Percentiles rank a stretch among this genome's conserved stretches.
Conservation (phyloP, 176 grass and related monocot genomes). For the Dactylis glomerata region DNA sequence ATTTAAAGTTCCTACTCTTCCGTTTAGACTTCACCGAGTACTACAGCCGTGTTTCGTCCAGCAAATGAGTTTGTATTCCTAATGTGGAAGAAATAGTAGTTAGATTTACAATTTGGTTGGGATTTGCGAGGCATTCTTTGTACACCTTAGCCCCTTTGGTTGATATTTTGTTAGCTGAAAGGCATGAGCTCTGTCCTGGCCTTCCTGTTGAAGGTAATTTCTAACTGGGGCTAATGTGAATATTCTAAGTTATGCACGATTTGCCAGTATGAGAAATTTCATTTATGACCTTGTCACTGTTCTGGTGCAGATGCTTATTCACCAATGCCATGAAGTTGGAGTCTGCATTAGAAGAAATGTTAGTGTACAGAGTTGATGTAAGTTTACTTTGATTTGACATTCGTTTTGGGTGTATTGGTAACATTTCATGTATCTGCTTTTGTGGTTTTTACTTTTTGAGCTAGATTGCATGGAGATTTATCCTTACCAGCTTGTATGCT, state of each 20-base stretch:
- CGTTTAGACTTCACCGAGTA: constrained; percentile 94
- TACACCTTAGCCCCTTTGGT: constrained; percentile 19
- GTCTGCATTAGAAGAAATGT: background rate
- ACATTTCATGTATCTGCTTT: constrained; percentile 35
- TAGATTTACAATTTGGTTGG: constrained; percentile 24
- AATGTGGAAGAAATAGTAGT: constrained; percentile 27
- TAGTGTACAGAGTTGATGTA: constrained; percentile 39
- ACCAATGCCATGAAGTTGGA: constrained; percentile 12
- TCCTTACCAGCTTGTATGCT: constrained; percentile 36
- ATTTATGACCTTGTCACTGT: constrained; percentile 8
- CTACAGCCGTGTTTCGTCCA: constrained; percentile 57
- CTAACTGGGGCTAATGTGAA: background rate
- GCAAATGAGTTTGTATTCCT: constrained; percentile 46
- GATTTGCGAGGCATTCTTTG: constrained; percentile 30
- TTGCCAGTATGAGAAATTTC: background rate
- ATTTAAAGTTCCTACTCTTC: constrained; percentile 93
- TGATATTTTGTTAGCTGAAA: constrained; percentile 32
- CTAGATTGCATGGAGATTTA: constrained; percentile 17
- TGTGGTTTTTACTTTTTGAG: background rate
- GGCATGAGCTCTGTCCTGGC: background rate
- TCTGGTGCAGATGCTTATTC: constrained; percentile 22
- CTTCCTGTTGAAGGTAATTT: constrained; percentile 11
- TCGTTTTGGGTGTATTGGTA: constrained; percentile 23
- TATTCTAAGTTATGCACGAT: constrained; percentile 7
- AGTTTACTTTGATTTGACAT: constrained; percentile 23